These are phyloP conservation scores for Lichtheimia ramosa DNA, from an alignment of 371 early-diverging fungal species.

Conservation along the genomic window DNA sequence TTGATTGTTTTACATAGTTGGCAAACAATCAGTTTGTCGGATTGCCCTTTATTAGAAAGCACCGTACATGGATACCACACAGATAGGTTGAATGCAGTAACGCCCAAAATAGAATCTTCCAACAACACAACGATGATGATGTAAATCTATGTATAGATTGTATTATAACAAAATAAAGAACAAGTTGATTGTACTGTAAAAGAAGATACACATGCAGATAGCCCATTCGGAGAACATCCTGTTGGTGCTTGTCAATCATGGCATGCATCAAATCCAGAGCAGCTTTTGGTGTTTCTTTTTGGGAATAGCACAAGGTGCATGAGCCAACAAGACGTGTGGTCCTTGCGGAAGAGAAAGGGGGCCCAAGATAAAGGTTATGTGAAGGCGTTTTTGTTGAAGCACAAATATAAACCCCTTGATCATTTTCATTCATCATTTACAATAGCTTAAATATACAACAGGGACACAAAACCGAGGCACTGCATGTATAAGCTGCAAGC, in stretches of 20 bases:
- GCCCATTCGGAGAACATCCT: neutral
- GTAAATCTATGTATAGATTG: neutral
- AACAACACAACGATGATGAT: no score
- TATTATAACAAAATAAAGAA: neutral
- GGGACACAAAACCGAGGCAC: neutral
- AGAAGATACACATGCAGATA: neutral
- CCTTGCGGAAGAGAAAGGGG: neutral
- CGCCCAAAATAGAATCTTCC: no score
- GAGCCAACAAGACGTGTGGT: neutral
- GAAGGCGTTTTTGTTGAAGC: neutral
- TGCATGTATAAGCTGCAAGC: neutral
- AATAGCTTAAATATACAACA: neutral
- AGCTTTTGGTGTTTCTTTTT: neutral
- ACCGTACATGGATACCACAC: no score
- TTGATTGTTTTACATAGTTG: no score
- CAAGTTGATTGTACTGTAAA: neutral
- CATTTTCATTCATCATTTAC: neutral
- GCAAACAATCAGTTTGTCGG: no score
- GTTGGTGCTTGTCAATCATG: neutral
- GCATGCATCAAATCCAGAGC: neutral
- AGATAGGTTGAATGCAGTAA: no score
- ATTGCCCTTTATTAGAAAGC: no score
- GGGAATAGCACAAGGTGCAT: neutral
- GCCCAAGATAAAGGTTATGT: neutral
- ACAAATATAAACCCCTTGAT: no score